These are phyloP conservation scores for Rhynchosporium graminicola DNA, from an alignment of 2,329 filamentous ascomycete species.

Conservation along the genomic window DNA sequence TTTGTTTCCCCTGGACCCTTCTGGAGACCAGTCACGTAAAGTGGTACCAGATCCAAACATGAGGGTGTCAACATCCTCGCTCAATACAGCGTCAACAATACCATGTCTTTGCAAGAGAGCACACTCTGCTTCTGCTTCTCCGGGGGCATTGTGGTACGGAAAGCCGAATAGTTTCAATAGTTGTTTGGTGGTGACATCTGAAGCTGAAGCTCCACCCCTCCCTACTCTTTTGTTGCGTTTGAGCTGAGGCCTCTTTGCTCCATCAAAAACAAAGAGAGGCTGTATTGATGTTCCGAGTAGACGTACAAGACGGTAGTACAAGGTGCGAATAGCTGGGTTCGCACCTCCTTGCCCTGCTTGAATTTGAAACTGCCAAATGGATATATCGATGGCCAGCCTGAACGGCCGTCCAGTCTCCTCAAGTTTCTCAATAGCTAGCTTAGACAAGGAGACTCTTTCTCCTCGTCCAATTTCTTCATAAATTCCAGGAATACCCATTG, in stretches of 20 bases:
- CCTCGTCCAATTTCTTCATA: constrained; percentile 87
- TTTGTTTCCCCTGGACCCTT: constrained; percentile 63
- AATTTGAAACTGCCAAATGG: constrained; percentile 96
- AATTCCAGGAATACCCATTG: constrained; percentile 63
- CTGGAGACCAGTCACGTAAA: constrained; percentile 80
- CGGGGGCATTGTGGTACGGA: constrained; percentile 80
- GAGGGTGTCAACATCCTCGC: constrained; percentile 93
- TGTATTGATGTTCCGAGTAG: constrained; percentile 77
- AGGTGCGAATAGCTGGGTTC: constrained; percentile 85
- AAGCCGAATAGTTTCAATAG: constrained; percentile 85
- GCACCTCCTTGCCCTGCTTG: constrained; percentile 83
- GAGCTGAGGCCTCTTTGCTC: constrained; percentile 78
- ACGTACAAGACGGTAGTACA: constrained; percentile 87
- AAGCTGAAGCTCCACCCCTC: constrained; percentile 62
- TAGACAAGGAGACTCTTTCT: constrained; percentile 76
- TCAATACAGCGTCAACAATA: constrained; percentile 89
- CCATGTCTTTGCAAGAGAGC: constrained; percentile 80
- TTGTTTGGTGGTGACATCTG: constrained; percentile 77
- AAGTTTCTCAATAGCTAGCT: constrained; percentile 77
- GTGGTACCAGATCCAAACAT: constrained; percentile 91
- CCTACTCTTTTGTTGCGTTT: constrained; percentile 82
- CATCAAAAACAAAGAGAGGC: constrained; percentile 89
- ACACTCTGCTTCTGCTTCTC: constrained; percentile 95
- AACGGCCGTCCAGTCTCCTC: constrained; percentile 70
- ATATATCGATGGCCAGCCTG: constrained; percentile 87